A percentile compares a stretch with the other conserved stretches of the same genome.
Evolutionary conservation across 768 basidiomycete genomes (phyloP).

Genomic region (Mycena chlorophos): DNA sequence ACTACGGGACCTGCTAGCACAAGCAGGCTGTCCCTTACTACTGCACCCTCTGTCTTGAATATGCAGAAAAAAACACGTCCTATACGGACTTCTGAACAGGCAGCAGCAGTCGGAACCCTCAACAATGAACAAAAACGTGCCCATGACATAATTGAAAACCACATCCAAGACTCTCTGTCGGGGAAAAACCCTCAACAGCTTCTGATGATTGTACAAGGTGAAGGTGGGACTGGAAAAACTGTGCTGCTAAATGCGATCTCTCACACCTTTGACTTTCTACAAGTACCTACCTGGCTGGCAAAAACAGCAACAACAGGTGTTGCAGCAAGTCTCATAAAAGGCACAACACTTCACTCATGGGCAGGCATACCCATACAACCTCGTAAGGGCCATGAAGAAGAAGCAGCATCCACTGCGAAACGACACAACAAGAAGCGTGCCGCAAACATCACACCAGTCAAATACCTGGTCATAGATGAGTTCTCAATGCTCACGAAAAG

Average conservation of each 20-base stretch:
- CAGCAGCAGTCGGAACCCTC: neutral
- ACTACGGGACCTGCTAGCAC: too few species aligned
- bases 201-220: slow-evolving; percentile 39
- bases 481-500: slow-evolving; percentile 39
- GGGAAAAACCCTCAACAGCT: slow-evolving; percentile 29
- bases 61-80: neutral
- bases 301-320: slow-evolving; percentile 41
- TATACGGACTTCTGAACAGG: neutral
- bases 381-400: too few species aligned
- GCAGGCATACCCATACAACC: slow-evolving; percentile 2
- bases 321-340: slow-evolving; percentile 40
- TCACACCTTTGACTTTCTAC: slow-evolving; percentile 29
- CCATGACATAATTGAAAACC: slow-evolving; percentile 36
- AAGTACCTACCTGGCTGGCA: slow-evolving; percentile 25
- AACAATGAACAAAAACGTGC: slow-evolving; percentile 27
- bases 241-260: slow-evolving; percentile 39
- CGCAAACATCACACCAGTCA: slow-evolving; percentile 18
- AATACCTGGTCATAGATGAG: slow-evolving; percentile 42
- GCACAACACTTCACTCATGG: slow-evolving; percentile 36
- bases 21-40: too few species aligned
- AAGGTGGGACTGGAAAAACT: slow-evolving; percentile 48
- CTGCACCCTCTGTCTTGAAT: too few species aligned
- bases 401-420: neutral
- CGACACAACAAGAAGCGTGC: slow-evolving; percentile 13
- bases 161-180: slow-evolving; percentile 24